phyloP scores from a whole-genome alignment of 176 grass and related monocot genomes.

The Themeda triandra region DNA sequence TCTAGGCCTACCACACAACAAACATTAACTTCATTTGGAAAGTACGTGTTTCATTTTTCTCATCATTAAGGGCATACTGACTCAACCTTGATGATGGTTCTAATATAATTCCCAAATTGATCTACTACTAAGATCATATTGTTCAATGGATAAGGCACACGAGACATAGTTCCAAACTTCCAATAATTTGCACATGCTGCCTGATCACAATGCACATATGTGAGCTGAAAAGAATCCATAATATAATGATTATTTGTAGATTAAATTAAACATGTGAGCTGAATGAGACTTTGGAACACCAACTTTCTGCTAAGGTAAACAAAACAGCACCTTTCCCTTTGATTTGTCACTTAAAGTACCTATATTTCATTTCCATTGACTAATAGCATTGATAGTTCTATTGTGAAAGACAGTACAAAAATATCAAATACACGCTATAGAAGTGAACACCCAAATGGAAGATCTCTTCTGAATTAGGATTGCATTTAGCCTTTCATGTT shows the following conservation, averaged over 20 bases:
- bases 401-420: not conserved
- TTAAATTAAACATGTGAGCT: slow-evolving; percentile 1
- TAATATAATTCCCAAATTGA: not conserved
- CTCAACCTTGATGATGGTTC: not conserved
- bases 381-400: not conserved
- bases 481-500: slow-evolving; percentile 1
- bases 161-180: not conserved
- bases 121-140: not conserved
- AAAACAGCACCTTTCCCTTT: not conserved
- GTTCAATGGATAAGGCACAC: not conserved
- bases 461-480: not conserved
- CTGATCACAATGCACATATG: not conserved
- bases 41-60: not conserved
- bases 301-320: not conserved
- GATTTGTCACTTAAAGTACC: not conserved
- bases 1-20: not conserved
- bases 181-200: not conserved
- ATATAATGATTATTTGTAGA: not conserved
- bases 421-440: not conserved
- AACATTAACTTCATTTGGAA: not conserved
- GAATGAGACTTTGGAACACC: not conserved
- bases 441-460: not conserved
- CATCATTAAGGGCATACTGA: not conserved
- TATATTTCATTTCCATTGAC: not conserved
- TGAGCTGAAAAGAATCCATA: not conserved